These are phyloP conservation scores for Linum usitatissimum DNA, from an alignment of 345 rosid species.

Conservation along the genomic window DNA sequence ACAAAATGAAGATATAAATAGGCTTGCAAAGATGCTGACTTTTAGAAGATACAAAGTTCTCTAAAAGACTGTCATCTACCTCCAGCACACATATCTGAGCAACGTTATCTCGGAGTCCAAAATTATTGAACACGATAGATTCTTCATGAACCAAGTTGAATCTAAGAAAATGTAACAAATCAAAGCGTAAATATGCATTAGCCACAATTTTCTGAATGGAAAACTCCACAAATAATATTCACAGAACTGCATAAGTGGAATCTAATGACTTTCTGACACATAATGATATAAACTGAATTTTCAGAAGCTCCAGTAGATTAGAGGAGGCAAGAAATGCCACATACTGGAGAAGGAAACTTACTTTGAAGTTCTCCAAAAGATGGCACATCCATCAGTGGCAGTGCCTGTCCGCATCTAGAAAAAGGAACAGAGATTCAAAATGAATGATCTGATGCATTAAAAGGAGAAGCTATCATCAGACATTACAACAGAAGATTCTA, in stretches of 20 bases:
- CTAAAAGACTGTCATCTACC: slow-evolving; percentile 29
- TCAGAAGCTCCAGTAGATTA: neutral
- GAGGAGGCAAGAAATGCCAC: slow-evolving; percentile 6
- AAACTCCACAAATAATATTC: neutral
- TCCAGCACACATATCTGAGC: slow-evolving; percentile 94
- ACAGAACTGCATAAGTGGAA: neutral
- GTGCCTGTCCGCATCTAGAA: slow-evolving; percentile 90
- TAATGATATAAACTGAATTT: too few species aligned
- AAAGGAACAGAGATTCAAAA: neutral
- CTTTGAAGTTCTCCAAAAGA: slow-evolving; percentile 90
- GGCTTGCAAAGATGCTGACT: neutral
- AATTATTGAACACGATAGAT: slow-evolving; percentile 63
- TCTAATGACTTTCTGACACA: neutral
- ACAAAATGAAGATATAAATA: slow-evolving; percentile 11
- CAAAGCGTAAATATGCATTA: slow-evolving; percentile 11
- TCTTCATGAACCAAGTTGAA: slow-evolving; percentile 86
- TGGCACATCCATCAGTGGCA: slow-evolving; percentile 94
- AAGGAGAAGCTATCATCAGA: neutral
- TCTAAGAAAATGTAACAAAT: slow-evolving; percentile 29
- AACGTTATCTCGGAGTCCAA: slow-evolving; percentile 92
- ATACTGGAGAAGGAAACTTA: slow-evolving; percentile 17
- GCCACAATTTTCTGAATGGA: neutral
- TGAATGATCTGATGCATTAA: neutral
- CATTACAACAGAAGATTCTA: too few species aligned
- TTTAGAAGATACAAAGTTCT: neutral